Conservation (phyloP, 208 protist species). For the Acanthamoeba triangularis region DNA sequence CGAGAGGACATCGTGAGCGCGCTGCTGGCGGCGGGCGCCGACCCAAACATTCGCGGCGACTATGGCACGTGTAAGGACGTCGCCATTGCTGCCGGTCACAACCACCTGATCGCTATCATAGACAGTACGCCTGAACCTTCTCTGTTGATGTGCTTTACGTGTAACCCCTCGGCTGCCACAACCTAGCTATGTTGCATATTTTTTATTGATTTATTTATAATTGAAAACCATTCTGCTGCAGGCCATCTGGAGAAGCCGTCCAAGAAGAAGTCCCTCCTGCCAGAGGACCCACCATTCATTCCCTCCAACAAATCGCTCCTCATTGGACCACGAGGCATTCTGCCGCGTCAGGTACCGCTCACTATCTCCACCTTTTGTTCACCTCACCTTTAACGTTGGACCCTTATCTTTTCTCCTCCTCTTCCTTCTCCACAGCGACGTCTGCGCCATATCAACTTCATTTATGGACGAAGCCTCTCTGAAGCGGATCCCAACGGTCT, state of each 20-base stretch:
- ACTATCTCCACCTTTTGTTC: not conserved
- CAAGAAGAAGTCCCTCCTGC: constrained; percentile 47
- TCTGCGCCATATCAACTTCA: constrained; percentile 72
- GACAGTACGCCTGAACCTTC: constrained; percentile 11
- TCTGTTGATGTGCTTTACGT: no score
- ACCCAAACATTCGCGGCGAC: constrained; percentile 59
- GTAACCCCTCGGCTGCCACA: no score
- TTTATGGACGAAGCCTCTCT: constrained; percentile 29
- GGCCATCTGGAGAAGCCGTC: constrained; percentile 66
- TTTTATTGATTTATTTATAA: no score
- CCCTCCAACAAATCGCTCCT: constrained; percentile 65
- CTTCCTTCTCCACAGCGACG: not conserved
- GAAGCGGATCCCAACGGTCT: constrained; percentile 27
- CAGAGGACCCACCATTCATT: constrained; percentile 45
- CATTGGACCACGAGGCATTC: constrained; percentile 70
- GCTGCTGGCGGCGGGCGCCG: constrained; percentile 60
- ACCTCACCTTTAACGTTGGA: not conserved
- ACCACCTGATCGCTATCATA: constrained; percentile 18
- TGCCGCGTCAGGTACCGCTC: constrained; percentile 55
- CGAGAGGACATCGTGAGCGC: not conserved
- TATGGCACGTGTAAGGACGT: constrained; percentile 76
- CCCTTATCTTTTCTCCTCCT: not conserved
- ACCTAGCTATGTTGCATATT: not conserved
- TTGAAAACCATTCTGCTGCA: no score
- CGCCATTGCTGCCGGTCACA: constrained; percentile 1